Percentiles rank a stretch among this genome's conserved stretches.
These are phyloP conservation scores for Xylaria telfairii DNA, from an alignment of 495 filamentous ascomycete genomes.

Conservation along the genomic window DNA sequence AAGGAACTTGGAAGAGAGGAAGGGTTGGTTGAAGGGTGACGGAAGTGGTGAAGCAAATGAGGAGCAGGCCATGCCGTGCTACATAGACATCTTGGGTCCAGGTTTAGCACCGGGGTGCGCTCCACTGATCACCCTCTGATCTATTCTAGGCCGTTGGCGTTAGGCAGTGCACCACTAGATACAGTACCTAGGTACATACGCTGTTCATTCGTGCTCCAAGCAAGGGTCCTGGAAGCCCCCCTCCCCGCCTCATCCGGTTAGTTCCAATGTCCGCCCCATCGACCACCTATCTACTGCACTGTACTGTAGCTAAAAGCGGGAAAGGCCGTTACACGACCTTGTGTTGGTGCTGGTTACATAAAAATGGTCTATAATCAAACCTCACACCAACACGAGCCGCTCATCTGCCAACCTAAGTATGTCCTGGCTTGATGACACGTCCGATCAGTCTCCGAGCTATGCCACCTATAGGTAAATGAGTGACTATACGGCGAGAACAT, in stretches of 20 bases:
- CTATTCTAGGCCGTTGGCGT: slow-evolving; percentile 19
- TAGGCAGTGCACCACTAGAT: too few species aligned
- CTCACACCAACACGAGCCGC: neutral
- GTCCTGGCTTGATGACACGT: neutral
- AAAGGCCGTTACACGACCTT: slow-evolving; percentile 10
- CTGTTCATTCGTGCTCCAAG: neutral
- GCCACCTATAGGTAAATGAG: neutral
- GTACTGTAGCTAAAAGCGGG: too few species aligned
- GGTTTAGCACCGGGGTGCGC: neutral
- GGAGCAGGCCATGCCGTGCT: neutral
- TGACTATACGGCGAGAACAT: neutral
- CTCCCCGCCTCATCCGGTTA: slow-evolving; percentile 4
- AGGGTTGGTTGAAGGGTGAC: neutral
- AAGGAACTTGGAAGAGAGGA: too few species aligned
- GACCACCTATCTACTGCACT: too few species aligned
- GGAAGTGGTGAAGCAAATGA: neutral
- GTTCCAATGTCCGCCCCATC: neutral
- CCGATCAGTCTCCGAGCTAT: slow-evolving; percentile 2
- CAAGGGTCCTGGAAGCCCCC: neutral
- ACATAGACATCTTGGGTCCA: neutral
- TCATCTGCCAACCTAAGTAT: neutral
- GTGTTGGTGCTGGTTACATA: slow-evolving; percentile 1
- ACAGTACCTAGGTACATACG: too few species aligned
- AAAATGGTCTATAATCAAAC: slow-evolving; percentile 6
- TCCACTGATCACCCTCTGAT: slow-evolving; percentile 22